Percentiles rank a stretch among this genome's conserved stretches.
phyloP scores from a whole-genome alignment of 2,329 filamentous ascomycete species.

The Fusarium sp. region DNA sequence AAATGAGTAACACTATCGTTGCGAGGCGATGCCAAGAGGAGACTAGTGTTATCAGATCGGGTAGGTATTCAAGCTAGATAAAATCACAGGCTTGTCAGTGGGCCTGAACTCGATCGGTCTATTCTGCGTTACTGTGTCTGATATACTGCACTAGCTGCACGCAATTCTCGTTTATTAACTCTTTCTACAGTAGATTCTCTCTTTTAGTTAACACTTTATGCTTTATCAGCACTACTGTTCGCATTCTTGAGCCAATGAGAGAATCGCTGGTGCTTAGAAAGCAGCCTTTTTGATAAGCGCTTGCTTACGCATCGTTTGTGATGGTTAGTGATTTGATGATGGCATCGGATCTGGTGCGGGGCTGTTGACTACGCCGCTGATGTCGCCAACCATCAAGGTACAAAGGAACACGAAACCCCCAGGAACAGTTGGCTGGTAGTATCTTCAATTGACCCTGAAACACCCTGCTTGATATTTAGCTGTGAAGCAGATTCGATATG shows the following conservation, averaged over 20 bases:
- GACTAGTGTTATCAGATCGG: no score
- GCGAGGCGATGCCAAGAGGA: no score
- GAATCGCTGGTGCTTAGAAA: neutral
- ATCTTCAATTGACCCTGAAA: accelerated
- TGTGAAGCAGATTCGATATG: neutral
- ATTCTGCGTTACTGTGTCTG: no score
- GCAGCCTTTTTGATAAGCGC: neutral
- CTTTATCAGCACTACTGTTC: neutral
- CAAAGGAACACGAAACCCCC: neutral
- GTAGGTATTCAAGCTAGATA: no score
- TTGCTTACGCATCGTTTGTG: conserved; percentile 13
- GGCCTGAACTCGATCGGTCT: no score
- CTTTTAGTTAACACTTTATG: neutral
- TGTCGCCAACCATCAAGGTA: neutral
- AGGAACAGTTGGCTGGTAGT: accelerated
- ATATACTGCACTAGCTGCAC: neutral
- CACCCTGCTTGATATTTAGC: accelerated
- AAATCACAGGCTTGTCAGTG: no score
- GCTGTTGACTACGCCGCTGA: neutral
- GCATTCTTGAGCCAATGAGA: neutral
- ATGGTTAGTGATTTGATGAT: neutral
- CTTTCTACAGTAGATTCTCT: neutral
- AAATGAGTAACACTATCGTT: no score
- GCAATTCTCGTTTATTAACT: neutral
- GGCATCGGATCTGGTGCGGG: neutral